Evolutionary conservation across 2,329 filamentous ascomycete species (phyloP).

Genomic region (Pseudogymnoascus sp.): DNA sequence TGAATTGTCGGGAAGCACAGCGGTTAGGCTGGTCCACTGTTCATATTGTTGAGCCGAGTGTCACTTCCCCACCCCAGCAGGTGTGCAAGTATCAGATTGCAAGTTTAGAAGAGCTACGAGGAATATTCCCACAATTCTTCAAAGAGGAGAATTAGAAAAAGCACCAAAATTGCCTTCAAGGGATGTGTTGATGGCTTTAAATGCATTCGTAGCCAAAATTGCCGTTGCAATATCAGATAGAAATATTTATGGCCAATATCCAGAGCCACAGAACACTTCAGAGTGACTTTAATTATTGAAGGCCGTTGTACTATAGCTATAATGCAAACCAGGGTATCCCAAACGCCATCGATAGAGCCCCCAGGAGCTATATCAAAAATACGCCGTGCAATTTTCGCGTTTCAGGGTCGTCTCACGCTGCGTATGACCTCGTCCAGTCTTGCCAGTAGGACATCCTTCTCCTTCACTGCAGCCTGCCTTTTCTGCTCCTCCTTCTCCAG

Average conservation of each 20-base stretch:
- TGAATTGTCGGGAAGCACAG: constrained; percentile 71
- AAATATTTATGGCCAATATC: neutral
- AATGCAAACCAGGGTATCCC: constrained; percentile 6
- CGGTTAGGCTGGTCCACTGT: constrained; percentile 77
- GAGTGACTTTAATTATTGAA: neutral
- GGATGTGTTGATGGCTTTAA: neutral
- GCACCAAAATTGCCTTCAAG: neutral
- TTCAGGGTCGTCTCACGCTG: constrained; percentile 49
- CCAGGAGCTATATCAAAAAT: neutral
- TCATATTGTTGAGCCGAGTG: constrained; percentile 74
- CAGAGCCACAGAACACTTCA: neutral
- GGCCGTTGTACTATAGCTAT: neutral
- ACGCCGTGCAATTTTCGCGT: no score
- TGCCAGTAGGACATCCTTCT: constrained; percentile 52
- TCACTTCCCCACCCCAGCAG: constrained; percentile 52
- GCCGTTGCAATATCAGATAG: neutral
- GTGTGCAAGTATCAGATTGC: constrained; percentile 69
- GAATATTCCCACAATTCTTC: constrained; percentile 78
- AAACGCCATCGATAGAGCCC: constrained; percentile 1
- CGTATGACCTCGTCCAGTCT: constrained; percentile 54
- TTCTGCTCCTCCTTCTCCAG: constrained; percentile 54
- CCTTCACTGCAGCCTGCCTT: constrained; percentile 52
- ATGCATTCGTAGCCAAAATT: neutral
- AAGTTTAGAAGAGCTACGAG: constrained; percentile 65
- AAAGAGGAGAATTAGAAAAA: constrained; percentile 34